Base-by-base conservation (phyloP, 192 early-diverging fungal species). In the Coemansia sp. region DNA sequence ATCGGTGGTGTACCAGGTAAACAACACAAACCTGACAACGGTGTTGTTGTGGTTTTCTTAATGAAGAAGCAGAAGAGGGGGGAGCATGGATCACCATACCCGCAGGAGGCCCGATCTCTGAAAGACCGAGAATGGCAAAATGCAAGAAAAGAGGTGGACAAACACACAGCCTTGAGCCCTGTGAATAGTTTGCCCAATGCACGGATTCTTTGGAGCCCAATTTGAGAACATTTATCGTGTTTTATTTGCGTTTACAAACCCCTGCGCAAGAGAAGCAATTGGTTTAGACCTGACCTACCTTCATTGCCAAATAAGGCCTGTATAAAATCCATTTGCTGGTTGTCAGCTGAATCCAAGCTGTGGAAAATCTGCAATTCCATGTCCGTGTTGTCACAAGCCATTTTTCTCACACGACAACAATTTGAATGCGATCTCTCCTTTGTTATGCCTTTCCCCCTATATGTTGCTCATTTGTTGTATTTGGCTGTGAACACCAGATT, bases 91-190 rank as follows among this genome's bases (percentile, higher is more conserved):
- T 56, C 14, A 56, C 2, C 54, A 17, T 0, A 4, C 5, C 5
- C n/a, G 54, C 54, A 56, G 54, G 22, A 50, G 10, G 13, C 9
- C 54, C 33, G 54, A 56, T 56, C 54, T 29, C 15, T 56, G 14
- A 17, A 56, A 2, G 13, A 56, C 22, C 19, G 54, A 35, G n/a
- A 56, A 56, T 56, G 54, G 54, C 54, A 56, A 35, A 56, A 56
- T 56, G 54, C 54, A 56, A 1, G 54, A 56, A n/a, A 17, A 17
- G 10, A 34, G 29, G 9, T 5, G 36, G 36, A 32, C 17, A 50
- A 20, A 50, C 5, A 50, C 48, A 5, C 22, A n/a, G 15, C 15
- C 43, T 46, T 17, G 15, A 46, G 15, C n/a, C n/a, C 15, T n/a
- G 15, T n/a, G 43, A 46, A 17, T 15, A 3, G 5, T 46, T 46